Evolutionary conservation across 306 rosid species (phyloP), one percentile per base, ranked within the genome.

Genomic region (Acacia melanoxylon): DNA sequence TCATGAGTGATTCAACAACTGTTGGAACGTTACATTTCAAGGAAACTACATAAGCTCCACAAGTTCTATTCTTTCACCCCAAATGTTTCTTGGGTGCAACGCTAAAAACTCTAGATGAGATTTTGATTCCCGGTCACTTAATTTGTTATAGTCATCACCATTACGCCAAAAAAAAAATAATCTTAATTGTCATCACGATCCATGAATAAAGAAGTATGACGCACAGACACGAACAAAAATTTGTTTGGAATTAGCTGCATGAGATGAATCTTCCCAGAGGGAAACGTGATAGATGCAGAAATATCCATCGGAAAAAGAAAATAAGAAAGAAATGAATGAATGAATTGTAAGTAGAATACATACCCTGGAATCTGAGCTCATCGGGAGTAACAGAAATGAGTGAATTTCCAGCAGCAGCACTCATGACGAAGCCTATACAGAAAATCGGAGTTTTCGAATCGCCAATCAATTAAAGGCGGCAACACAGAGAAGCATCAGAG

Each of bases 291-390:
- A 6, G 45, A 35, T 25, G 17, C 45, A 35, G 16, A 58, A 37
- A 2, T 41, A 74, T 66, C 65, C 8, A 82, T 59, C 12, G 76
- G 2, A 31, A 81, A 15, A 68, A 22, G 51, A 62, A 13, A 74
- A 61, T 67, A n/a, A 3, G 14, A 45, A 70, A 10, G 11, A 11
- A 22, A 51, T 63, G 6, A 68, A 51, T 63, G 6, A 68, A 54
- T 11, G 24, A 12, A 4, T 1, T 24, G 15, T 0, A 13, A 45
- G 27, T 10, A n/a, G 83, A 35, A n/a, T 56, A 56, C 86, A 35
- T 91, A 95, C 99, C 89, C 42, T 75, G 90, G 83, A 95, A 93
- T 80, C 83, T 91, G 88, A 95, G 94, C 81, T 95, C 98, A 54
- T 93, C 96, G 42, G 98, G 96, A 58, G 65, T 77, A 78, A 93